Evolutionary conservation across 352 stramenopile genomes (phyloP), one percentile per base, ranked within the genome.

Genomic region (Phytophthora hibernalis): DNA sequence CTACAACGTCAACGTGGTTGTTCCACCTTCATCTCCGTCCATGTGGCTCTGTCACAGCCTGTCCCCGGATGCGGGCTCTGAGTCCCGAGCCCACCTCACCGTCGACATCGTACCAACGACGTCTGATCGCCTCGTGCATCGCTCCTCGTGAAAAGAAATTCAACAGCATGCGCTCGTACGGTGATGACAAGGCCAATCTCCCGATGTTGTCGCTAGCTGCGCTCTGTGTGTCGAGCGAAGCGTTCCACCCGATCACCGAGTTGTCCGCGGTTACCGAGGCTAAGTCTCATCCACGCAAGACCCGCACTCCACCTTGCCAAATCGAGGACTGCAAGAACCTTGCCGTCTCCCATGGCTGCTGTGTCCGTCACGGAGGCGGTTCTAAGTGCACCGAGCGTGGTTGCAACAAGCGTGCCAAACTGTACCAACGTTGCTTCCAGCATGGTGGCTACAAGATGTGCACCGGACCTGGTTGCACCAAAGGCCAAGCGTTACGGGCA

Each of bases 401-500:
- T 13, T 90, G 82, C 68, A 72, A 66, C 50, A 89, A 90, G 64
- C 77, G 79, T 40, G 81, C 81, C 54, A 88, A 88, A 61, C 72
- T 87, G 8, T 84, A 88, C 77, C 84, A 86, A 55, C 74, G 73
- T 38, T 90, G 81, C 76, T 90, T 87, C 62, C 80, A 89, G 59
- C 80, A 89, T 54, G 80, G 76, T 47, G 80, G 80, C 40, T 85
- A 77, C 77, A 89, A 92, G 72, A 88, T 77, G 65, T 92, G 83
- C 78, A 78, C 76, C 2, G 72, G 79, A 16, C 75, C 82, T 3
- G 70, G 76, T 20, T 91, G 82, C 72, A 79, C 61, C 43, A 73
- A 85, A 86, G 50, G 80, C 82, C 60, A 89, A 89, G 69, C 80
- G 80, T 0, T 86, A 86, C 57, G 82, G 82, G 44, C 77, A 85